phyloP scores from a whole-genome alignment of 2,329 filamentous ascomycete genomes.

The Fusarium dimerum region DNA sequence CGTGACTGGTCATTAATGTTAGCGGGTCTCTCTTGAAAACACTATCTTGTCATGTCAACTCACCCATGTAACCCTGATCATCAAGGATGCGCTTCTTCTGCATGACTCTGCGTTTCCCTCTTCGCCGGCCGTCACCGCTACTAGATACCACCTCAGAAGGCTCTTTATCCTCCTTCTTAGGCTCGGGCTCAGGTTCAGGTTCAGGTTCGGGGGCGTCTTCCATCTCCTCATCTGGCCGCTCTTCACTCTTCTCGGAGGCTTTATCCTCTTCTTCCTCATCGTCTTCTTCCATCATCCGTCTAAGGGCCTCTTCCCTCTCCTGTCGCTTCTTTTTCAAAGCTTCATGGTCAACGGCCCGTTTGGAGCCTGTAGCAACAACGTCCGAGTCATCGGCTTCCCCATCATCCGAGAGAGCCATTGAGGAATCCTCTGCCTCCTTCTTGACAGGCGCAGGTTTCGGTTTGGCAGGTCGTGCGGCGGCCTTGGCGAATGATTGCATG shows the following conservation, averaged over 20 bases:
- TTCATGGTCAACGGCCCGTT: constrained; percentile 24
- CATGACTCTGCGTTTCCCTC: constrained; percentile 78
- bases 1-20: constrained; percentile 61
- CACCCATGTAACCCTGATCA: constrained; percentile 86
- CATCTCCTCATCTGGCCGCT: constrained; percentile 41
- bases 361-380: constrained; percentile 22
- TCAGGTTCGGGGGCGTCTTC: constrained; percentile 42
- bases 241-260: constrained; percentile 39
- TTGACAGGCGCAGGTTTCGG: constrained; percentile 46
- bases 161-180: constrained; percentile 44
- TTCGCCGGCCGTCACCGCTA: constrained; percentile 60
- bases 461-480: constrained; percentile 42
- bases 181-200: constrained; percentile 38
- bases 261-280: constrained; percentile 62
- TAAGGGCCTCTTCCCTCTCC: constrained; percentile 41
- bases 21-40: background rate
- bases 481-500: constrained; percentile 78
- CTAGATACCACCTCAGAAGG: constrained; percentile 56
- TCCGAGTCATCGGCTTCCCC: constrained; percentile 43
- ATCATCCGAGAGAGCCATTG: constrained; percentile 40
- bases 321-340: constrained; percentile 33
- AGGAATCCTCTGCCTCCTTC: constrained; percentile 35
- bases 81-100: constrained; percentile 87
- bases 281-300: constrained; percentile 54
- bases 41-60: constrained; percentile 31